These are phyloP conservation scores for Paramecium octaurelia DNA, from an alignment of 73 alveolate genomes.

Conservation along the genomic window DNA sequence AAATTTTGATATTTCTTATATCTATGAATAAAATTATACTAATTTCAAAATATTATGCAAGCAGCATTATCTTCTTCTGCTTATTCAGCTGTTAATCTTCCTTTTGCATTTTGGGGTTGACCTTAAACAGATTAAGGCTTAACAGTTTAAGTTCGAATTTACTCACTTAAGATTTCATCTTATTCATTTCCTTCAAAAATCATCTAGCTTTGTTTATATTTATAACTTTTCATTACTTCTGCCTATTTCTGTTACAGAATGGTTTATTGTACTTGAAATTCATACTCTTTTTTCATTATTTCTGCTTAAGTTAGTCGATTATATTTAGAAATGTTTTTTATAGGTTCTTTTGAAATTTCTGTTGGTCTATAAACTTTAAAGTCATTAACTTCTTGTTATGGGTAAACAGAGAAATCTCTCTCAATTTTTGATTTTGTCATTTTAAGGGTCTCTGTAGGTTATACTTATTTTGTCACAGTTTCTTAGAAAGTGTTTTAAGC, in stretches of 20 bases:
- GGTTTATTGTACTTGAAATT: not conserved
- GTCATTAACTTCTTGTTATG: not conserved
- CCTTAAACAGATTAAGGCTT: not conserved
- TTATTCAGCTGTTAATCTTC: not conserved
- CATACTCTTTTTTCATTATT: not conserved
- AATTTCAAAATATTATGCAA: not conserved
- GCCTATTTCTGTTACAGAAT: not conserved
- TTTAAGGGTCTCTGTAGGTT: not conserved
- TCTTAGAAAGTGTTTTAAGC: not conserved
- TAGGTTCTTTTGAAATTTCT: not conserved
- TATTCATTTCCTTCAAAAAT: not conserved
- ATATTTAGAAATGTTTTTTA: not conserved
- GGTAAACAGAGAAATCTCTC: not conserved
- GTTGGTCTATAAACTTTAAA: slow-evolving; percentile 22
- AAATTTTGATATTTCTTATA: not conserved
- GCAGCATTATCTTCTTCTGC: slow-evolving; percentile 18
- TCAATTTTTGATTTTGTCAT: not conserved
- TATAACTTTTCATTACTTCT: not conserved
- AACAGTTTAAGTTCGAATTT: not conserved
- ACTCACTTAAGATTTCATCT: not conserved
- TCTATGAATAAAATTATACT: not conserved
- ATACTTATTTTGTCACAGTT: not conserved
- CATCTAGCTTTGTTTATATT: not conserved
- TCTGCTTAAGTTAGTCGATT: slow-evolving; percentile 18
- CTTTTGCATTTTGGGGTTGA: not conserved